These are phyloP conservation scores for Cicer pinnatifidum DNA, from an alignment of 306 rosid species.

Conservation along the genomic window DNA sequence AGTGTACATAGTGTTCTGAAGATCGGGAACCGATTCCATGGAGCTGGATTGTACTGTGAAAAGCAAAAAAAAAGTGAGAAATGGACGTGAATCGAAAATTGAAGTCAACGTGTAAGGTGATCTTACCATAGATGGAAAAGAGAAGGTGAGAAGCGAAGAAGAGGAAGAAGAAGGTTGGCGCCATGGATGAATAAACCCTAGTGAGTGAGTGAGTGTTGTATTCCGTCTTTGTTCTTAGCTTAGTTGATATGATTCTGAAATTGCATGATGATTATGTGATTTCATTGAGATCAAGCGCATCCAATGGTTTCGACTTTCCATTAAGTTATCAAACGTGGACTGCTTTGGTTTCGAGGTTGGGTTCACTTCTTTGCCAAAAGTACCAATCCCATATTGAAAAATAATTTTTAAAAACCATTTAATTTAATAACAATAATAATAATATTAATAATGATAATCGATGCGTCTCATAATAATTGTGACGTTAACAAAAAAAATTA, in stretches of 20 bases:
- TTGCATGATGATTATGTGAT: conserved; percentile 9
- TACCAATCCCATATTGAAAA: no score
- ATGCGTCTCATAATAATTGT: no score
- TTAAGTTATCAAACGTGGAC: conserved; percentile 20
- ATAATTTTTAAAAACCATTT: no score
- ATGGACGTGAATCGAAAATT: conserved; percentile 13
- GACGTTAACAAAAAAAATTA: no score
- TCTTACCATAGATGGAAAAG: conserved; percentile 60
- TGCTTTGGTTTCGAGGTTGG: background rate
- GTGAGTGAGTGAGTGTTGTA: conserved; percentile 18
- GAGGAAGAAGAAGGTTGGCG: conserved; percentile 43
- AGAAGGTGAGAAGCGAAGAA: conserved; percentile 50
- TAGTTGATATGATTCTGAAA: background rate
- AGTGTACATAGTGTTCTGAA: conserved; percentile 82
- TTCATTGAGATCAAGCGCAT: conserved; percentile 23
- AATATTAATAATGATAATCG: no score
- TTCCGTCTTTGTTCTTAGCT: conserved; percentile 27
- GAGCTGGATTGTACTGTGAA: conserved; percentile 52
- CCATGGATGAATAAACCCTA: conserved; percentile 66
- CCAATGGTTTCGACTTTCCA: conserved; percentile 5
- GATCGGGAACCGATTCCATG: conserved; percentile 95
- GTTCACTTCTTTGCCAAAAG: no score
- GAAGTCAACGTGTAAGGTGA: conserved; percentile 17
- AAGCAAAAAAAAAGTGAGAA: conserved; percentile 23
- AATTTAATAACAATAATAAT: no score